Evolutionary conservation across 768 basidiomycete species (phyloP).

Genomic region (Rhodotorula toruloides): DNA sequence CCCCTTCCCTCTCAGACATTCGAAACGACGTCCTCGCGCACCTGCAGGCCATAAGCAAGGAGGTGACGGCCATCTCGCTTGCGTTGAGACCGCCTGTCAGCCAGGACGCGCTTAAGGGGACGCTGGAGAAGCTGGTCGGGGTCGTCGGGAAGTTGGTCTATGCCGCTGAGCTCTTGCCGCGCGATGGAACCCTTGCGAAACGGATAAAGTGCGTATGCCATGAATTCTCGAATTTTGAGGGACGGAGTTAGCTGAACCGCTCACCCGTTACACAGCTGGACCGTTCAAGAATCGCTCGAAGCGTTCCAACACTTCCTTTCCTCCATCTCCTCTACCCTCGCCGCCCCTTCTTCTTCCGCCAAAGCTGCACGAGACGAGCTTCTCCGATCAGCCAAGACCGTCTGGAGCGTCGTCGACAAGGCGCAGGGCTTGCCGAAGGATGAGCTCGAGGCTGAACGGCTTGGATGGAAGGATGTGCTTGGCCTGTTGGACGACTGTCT

Average conservation of each 20-base stretch:
- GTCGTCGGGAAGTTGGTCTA: slow-evolving; percentile 13
- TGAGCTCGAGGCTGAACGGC: slow-evolving; percentile 20
- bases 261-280: no score
- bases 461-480: slow-evolving; percentile 14
- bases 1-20: slow-evolving; percentile 9
- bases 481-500: slow-evolving; percentile 28
- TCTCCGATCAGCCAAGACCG: slow-evolving; percentile 5
- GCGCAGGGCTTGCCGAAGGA: neutral
- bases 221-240: no score
- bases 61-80: slow-evolving; percentile 21
- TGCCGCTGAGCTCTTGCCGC: neutral
- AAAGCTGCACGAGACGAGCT: neutral
- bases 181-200: neutral
- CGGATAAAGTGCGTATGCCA: slow-evolving; percentile 4
- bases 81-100: slow-evolving; percentile 26
- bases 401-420: slow-evolving; percentile 15
- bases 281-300: slow-evolving; percentile 15
- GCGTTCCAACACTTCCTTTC: slow-evolving; percentile 8
- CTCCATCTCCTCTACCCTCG: neutral
- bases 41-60: slow-evolving; percentile 1
- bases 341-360: neutral
- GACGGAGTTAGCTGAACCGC: no score
- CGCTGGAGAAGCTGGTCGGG: slow-evolving; percentile 15
- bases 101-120: neutral
- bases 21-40: slow-evolving; percentile 16